Evolutionary conservation across 2,329 filamentous ascomycete genomes (phyloP).

Genomic region (Talaromyces sp.): DNA sequence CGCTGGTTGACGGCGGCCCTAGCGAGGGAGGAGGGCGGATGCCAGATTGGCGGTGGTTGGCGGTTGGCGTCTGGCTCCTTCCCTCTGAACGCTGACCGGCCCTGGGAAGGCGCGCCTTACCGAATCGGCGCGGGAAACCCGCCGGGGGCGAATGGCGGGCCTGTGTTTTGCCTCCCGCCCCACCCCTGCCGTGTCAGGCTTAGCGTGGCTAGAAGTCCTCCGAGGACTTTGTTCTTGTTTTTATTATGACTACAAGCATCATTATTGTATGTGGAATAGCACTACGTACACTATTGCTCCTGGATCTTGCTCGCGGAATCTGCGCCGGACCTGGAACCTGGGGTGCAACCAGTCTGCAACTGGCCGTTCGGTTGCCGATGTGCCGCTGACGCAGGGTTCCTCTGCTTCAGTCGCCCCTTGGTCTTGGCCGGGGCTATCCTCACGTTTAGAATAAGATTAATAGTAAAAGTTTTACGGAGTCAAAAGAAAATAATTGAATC

Average conservation of each 20-base stretch:
- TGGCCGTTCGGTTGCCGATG: neutral
- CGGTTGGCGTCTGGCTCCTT: neutral
- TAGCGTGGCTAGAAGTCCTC: neutral
- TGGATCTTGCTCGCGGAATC: neutral
- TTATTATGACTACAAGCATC: neutral
- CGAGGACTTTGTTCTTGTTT: neutral
- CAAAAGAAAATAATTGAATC: neutral
- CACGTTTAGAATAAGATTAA: neutral
- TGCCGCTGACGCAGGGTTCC: neutral
- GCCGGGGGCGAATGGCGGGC: neutral
- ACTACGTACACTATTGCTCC: neutral
- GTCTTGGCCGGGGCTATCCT: neutral
- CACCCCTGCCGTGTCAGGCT: neutral
- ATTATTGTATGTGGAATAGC: neutral
- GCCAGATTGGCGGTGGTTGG: conserved; percentile 1
- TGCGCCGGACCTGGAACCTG: neutral
- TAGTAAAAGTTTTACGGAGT: no score
- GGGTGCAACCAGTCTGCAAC: no score
- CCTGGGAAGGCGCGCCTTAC: neutral
- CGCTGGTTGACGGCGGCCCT: neutral
- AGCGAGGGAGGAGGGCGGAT: conserved; percentile 2
- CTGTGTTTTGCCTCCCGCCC: neutral
- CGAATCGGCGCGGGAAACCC: neutral
- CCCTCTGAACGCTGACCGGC: neutral
- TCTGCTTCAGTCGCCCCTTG: neutral